phyloP scores from a whole-genome alignment of 306 rosid species.

The Medicago ruthenica region DNA sequence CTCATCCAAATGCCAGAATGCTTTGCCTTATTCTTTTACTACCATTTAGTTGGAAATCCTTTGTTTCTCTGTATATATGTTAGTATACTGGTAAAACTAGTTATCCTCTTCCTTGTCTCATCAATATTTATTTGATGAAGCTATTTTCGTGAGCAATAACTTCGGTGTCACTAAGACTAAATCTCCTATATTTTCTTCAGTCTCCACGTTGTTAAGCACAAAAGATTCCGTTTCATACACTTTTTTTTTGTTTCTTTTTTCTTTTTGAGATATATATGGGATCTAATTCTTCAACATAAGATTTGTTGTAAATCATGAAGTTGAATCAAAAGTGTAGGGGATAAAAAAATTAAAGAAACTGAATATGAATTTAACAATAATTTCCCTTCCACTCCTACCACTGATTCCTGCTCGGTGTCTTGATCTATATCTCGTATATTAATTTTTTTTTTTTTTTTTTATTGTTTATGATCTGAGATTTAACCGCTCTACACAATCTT shows the following conservation, averaged over 20 bases:
- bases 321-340: background rate
- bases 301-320: background rate
- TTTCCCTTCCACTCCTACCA: background rate
- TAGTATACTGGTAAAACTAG: constrained; percentile 12
- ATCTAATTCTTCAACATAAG: constrained; percentile 1
- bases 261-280: background rate
- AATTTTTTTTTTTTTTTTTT: background rate
- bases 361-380: constrained; percentile 25
- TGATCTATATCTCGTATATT: background rate
- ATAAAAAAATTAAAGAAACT: background rate
- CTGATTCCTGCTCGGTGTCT: constrained; percentile 9
- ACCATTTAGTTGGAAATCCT: constrained; percentile 10
- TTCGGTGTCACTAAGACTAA: constrained; percentile 4
- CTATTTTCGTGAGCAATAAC: constrained; percentile 1
- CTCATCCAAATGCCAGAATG: constrained; percentile 18
- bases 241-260: background rate
- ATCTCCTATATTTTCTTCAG: constrained; percentile 2
- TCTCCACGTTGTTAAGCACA: background rate
- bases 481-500: constrained; percentile 40
- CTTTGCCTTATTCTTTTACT: constrained; percentile 14
- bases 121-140: constrained; percentile 25
- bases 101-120: constrained; percentile 24
- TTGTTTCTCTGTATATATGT: background rate
- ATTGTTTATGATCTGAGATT: constrained; percentile 38
- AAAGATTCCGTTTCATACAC: background rate